Evolutionary conservation across 805 yeast genomes (phyloP).

Genomic region (Candida tallmaniae): DNA sequence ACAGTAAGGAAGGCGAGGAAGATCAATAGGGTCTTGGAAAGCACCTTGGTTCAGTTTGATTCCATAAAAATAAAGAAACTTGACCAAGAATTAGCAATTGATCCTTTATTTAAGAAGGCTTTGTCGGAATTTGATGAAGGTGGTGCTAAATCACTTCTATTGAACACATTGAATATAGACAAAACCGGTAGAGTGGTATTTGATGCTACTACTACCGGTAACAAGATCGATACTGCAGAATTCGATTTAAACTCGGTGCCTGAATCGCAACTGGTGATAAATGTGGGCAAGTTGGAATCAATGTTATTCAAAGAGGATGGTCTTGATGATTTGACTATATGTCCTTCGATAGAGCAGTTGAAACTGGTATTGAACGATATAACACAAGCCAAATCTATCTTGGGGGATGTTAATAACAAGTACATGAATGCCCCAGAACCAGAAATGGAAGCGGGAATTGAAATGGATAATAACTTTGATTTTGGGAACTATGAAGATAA

Average conservation of each 20-base stretch:
- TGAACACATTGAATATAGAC: slow-evolving; percentile 59
- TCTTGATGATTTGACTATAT: slow-evolving; percentile 39
- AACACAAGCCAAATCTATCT: slow-evolving; percentile 42
- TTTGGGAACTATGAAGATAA: slow-evolving; percentile 14
- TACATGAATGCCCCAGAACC: slow-evolving; percentile 11
- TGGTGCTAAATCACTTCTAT: slow-evolving; percentile 65
- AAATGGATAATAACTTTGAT: slow-evolving; percentile 9
- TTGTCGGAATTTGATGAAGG: slow-evolving; percentile 80
- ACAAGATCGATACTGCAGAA: slow-evolving; percentile 7
- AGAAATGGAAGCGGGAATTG: slow-evolving; percentile 7
- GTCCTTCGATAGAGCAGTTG: slow-evolving; percentile 68
- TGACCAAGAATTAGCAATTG: slow-evolving; percentile 63
- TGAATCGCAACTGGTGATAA: slow-evolving; percentile 14
- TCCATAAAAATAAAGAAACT: slow-evolving; percentile 48
- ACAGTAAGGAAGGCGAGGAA: slow-evolving; percentile 23
- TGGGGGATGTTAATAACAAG: slow-evolving; percentile 37
- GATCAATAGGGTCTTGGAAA: slow-evolving; percentile 31
- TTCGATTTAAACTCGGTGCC: slow-evolving; percentile 12
- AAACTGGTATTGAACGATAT: slow-evolving; percentile 49
- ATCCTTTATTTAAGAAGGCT: slow-evolving; percentile 72
- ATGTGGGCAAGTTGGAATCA: slow-evolving; percentile 16
- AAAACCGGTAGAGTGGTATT: slow-evolving; percentile 54
- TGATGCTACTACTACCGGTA: slow-evolving; percentile 48
- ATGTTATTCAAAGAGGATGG: slow-evolving; percentile 19
- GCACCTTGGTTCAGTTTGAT: slow-evolving; percentile 51